These are phyloP conservation scores for Noccaea caerulescens DNA, from an alignment of 345 rosid species.

Conservation along the genomic window DNA sequence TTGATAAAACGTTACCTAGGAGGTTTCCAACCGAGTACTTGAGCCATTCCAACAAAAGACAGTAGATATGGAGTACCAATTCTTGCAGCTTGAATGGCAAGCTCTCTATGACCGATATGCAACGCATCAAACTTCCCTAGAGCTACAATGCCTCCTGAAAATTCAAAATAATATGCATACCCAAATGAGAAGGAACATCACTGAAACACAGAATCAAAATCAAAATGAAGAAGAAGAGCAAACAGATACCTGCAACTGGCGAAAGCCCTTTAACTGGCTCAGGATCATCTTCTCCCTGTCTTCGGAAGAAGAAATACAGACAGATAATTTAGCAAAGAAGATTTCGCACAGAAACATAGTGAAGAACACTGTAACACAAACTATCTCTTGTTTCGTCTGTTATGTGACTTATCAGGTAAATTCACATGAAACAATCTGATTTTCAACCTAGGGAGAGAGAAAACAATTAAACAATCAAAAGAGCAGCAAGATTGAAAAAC, in stretches of 20 bases:
- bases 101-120: constrained; percentile 85
- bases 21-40: constrained; percentile 87
- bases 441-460: neutral
- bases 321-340: constrained; percentile 47
- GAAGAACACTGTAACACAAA: constrained; percentile 8
- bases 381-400: neutral
- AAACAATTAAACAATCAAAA: neutral
- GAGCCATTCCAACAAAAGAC: constrained; percentile 85
- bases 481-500: constrained; percentile 35
- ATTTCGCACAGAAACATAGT: too few species aligned
- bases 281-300: constrained; percentile 59
- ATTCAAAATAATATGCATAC: constrained; percentile 3
- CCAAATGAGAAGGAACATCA: neutral
- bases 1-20: constrained; percentile 54
- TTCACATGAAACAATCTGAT: neutral
- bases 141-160: constrained; percentile 80
- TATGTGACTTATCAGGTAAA: neutral
- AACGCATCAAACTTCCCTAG: constrained; percentile 92
- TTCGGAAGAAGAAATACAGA: constrained; percentile 42
- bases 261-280: constrained; percentile 52
- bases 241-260: constrained; percentile 61
- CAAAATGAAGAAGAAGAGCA: constrained; percentile 4
- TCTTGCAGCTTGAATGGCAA: constrained; percentile 84
- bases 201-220: neutral
- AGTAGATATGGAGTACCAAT: constrained; percentile 70